These are phyloP conservation scores for Dioszegia crocea DNA, from an alignment of 768 basidiomycete genomes.

Conservation along the genomic window DNA sequence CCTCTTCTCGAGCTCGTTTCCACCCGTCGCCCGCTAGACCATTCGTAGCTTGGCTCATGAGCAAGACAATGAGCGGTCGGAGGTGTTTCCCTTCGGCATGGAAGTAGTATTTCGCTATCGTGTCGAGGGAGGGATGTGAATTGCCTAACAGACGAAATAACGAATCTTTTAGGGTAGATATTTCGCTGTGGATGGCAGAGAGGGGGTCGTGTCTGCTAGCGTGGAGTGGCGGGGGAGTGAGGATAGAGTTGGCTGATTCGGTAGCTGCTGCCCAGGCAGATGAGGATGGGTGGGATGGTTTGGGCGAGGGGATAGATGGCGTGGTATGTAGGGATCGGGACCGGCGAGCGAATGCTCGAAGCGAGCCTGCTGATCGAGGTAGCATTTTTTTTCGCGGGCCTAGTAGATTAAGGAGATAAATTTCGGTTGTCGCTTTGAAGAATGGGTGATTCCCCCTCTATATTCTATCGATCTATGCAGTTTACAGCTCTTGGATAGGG, in stretches of 20 bases:
- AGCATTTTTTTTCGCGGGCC: too few relatives aligned
- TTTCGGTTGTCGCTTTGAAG: too few relatives aligned
- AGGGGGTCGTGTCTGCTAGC: constrained; percentile 26
- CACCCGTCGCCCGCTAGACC: constrained; percentile 65
- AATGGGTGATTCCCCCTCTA: too few relatives aligned
- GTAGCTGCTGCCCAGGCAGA: constrained; percentile 44
- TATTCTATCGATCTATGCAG: too few relatives aligned
- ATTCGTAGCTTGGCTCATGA: constrained; percentile 89
- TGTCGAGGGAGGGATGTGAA: constrained; percentile 78
- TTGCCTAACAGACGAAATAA: constrained; percentile 77
- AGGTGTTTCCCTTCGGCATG: constrained; percentile 74
- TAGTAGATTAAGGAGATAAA: too few relatives aligned
- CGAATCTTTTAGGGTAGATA: constrained; percentile 65
- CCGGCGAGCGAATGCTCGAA: not conserved
- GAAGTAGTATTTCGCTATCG: constrained; percentile 90
- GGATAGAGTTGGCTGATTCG: constrained; percentile 41
- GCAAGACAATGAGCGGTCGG: constrained; percentile 79
- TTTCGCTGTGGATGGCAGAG: constrained; percentile 61
- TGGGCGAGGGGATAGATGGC: not conserved
- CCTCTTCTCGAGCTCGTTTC: constrained; percentile 24
- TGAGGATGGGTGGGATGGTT: constrained; percentile 5
- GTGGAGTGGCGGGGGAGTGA: constrained; percentile 26
- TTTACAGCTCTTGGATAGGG: too few relatives aligned
- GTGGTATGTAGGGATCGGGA: constrained; percentile 3
- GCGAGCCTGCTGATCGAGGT: too few relatives aligned